Evolutionary conservation across 2,329 filamentous ascomycete genomes (phyloP).

Genomic region (Trichophyton rubrum): DNA sequence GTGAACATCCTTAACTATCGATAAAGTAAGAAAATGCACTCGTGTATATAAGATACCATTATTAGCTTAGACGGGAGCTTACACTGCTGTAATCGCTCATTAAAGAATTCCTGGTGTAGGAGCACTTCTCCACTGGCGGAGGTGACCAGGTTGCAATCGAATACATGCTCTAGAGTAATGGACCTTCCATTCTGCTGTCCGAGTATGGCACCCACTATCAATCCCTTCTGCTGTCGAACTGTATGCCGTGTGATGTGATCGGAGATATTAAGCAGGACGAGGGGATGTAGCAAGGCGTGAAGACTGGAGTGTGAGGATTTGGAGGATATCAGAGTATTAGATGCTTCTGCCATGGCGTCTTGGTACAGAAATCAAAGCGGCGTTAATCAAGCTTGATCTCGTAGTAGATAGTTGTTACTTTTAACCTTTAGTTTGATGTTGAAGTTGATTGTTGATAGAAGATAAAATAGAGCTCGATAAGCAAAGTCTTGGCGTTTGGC

Average conservation of each 20-base stretch:
- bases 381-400: not conserved
- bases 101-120: conserved; percentile 61
- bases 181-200: conserved; percentile 84
- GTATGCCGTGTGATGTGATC: conserved; percentile 91
- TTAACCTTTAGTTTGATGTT: not conserved
- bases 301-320: conserved; percentile 62
- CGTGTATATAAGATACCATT: not conserved
- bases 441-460: not conserved
- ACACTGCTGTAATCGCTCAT: conserved; percentile 73
- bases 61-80: conserved; percentile 23
- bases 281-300: conserved; percentile 74
- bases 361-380: not conserved
- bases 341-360: conserved; percentile 36
- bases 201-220: conserved; percentile 74
- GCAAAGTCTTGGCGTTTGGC: conserved; percentile 8
- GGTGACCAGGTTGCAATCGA: conserved; percentile 57
- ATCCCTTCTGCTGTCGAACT: conserved; percentile 59
- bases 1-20: conserved; percentile 72
- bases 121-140: conserved; percentile 45
- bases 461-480: not conserved
- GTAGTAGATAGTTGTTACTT: not conserved
- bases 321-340: conserved; percentile 51
- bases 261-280: conserved; percentile 90
- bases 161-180: conserved; percentile 85
- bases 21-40: conserved; percentile 2